Percentiles rank a stretch among this genome's conserved stretches.
Evolutionary conservation across 192 early-diverging fungal species (phyloP).

Genomic region (Linnemannia elongata): DNA sequence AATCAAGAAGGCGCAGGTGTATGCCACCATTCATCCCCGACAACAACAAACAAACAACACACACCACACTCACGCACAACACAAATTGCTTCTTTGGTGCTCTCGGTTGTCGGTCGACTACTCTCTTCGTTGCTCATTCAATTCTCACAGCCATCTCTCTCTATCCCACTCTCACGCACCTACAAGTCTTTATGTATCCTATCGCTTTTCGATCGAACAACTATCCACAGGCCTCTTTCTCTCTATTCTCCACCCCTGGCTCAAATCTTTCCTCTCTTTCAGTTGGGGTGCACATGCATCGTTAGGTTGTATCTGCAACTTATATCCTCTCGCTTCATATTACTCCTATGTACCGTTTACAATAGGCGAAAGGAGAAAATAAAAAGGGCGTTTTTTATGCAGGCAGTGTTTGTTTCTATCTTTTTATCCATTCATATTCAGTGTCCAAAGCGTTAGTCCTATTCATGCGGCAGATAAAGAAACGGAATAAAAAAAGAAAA

Average conservation of each 20-base stretch:
- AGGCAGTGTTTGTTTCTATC: too few relatives aligned
- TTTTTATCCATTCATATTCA: not conserved
- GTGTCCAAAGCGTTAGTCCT: not conserved
- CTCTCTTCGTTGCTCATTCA: not conserved
- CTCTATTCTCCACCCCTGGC: not conserved
- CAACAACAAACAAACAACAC: not conserved
- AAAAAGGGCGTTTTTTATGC: too few relatives aligned
- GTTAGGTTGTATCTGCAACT: not conserved
- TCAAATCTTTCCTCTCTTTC: not conserved
- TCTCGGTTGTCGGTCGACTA: not conserved
- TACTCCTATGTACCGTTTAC: not conserved
- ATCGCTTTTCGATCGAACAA: not conserved
- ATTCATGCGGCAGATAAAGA: not conserved
- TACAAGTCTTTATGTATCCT: not conserved
- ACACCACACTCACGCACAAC: not conserved
- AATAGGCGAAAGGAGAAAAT: too few relatives aligned
- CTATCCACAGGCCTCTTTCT: not conserved
- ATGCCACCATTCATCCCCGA: not conserved
- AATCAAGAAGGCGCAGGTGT: not conserved
- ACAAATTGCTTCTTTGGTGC: conserved; percentile 1
- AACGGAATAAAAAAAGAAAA: not conserved
- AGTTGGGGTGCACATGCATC: not conserved
- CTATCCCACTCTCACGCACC: not conserved
- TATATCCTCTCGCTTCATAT: not conserved
- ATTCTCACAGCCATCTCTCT: not conserved